Evolutionary conservation across 164 flowering plant genomes (phyloP).

Genomic region (Magnolia officinalis): DNA sequence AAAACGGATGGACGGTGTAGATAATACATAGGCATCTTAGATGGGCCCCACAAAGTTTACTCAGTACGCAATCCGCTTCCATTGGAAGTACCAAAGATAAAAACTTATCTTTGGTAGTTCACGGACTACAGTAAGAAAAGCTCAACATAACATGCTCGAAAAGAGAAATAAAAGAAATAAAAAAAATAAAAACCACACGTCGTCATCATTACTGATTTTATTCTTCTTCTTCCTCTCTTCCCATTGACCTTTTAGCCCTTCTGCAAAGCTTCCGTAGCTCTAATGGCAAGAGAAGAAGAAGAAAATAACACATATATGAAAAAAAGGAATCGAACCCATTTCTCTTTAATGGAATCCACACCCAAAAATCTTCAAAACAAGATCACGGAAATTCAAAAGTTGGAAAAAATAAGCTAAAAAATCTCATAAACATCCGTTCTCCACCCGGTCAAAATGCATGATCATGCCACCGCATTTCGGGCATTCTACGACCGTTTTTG

Average conservation of each 20-base stretch:
- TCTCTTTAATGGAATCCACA: not conserved
- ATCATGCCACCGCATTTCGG: slow-evolving; percentile 29
- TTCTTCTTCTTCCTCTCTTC: slow-evolving; percentile 7
- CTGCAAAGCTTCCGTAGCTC: not conserved
- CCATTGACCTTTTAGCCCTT: slow-evolving; percentile 22
- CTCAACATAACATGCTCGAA: no score
- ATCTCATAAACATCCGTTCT: slow-evolving; percentile 9
- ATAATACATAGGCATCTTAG: no score
- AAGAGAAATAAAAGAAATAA: no score
- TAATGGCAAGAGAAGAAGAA: slow-evolving; percentile 4
- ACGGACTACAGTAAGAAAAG: no score
- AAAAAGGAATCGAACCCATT: not conserved
- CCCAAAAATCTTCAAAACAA: not conserved
- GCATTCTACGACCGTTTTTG: slow-evolving; percentile 22
- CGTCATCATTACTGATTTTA: slow-evolving; percentile 24
- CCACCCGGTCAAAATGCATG: slow-evolving; percentile 29
- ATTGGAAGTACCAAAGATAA: no score
- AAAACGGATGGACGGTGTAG: no score
- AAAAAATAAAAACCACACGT: slow-evolving; percentile 16
- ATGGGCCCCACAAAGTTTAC: no score
- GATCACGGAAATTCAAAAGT: not conserved
- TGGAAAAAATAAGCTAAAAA: not conserved
- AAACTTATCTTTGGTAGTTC: no score
- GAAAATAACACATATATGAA: not conserved
- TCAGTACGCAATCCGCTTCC: no score